Evolutionary conservation across 1,284 basidiomycete species (phyloP), one percentile per base, ranked within the genome.

Genomic region (Singerocomus inundabilis): DNA sequence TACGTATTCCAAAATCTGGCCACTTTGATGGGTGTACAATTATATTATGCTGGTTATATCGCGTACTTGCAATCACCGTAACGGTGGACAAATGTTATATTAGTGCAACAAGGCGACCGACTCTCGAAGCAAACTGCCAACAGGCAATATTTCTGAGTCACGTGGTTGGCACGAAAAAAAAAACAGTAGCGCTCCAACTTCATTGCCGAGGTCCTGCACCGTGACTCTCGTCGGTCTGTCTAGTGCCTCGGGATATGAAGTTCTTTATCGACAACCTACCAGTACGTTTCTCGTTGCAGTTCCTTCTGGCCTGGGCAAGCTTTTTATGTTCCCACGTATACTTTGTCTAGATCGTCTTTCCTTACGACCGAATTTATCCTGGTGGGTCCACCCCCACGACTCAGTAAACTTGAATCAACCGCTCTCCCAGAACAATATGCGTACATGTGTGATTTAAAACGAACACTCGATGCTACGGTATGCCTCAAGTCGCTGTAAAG

Each of bases 371-470:
- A 69, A 90, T 91, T 63, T 90, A 91, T 67, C 89, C 88, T 67
- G 88, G 88, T 88, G 63, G 46, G 72, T 62, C 39, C 36, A 13
- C 25, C 32, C 35, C 38, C n/a, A 9, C 25, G 16, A 38, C 31
- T 21, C 18, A 12, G 34, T 39, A 46, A 46, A 26, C 39, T 41
- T 44, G 44, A 47, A 25, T 45, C 57, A 24, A 57, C 48, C 15
- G 7, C 44, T 45, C 48, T 50, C 21, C 32, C 67, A 89, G 96
- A 98, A 67, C 96, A 98, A 82, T 98, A 95, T 83, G 87, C 92
- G 35, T 99, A 99, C 68, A 98, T 99, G 94, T 94, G 93, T 70
- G 96, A 99, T 72, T 79, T 99, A 59, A 99, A 99, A 70, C 80
- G 93, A 61, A 96, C 96, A 6, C 81, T 99, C 21, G 97, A 99